Conservation (phyloP, 371 early-diverging fungal genomes). For the Mortierella sp. region DNA sequence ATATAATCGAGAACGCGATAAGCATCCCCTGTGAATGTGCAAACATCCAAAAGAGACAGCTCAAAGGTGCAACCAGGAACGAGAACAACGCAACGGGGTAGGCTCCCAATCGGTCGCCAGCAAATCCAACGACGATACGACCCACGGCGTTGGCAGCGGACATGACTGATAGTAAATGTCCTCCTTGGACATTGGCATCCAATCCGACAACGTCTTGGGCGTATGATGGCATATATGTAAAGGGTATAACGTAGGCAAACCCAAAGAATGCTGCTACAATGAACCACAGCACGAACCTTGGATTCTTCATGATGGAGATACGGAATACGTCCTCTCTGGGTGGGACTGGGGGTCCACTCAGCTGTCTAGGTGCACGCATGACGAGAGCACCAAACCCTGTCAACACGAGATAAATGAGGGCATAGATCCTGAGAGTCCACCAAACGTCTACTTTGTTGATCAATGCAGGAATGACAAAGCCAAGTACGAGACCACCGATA, state of each 20-base stretch:
- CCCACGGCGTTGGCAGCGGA: slow-evolving; percentile 72
- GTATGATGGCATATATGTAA: slow-evolving; percentile 40
- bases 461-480: slow-evolving; percentile 66
- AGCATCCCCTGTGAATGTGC: slow-evolving; percentile 61
- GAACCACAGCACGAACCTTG: slow-evolving; percentile 53
- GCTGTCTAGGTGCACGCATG: slow-evolving; percentile 62
- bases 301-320: slow-evolving; percentile 43
- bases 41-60: slow-evolving; percentile 71
- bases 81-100: slow-evolving; percentile 53
- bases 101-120: slow-evolving; percentile 50
- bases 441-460: slow-evolving; percentile 64
- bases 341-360: slow-evolving; percentile 34
- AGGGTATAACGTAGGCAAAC: slow-evolving; percentile 44
- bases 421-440: slow-evolving; percentile 77
- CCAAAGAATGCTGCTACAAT: slow-evolving; percentile 30
- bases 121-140: slow-evolving; percentile 62
- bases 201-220: slow-evolving; percentile 44
- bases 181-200: slow-evolving; percentile 61
- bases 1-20: slow-evolving; percentile 63
- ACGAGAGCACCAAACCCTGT: slow-evolving; percentile 59
- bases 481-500: slow-evolving; percentile 74
- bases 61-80: slow-evolving; percentile 58
- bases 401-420: slow-evolving; percentile 67
- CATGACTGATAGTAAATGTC: slow-evolving; percentile 62
- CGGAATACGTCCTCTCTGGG: slow-evolving; percentile 46